A percentile compares a stretch with the other conserved stretches of the same genome.
Conservation (phyloP, 345 rosid genomes). For the Lepidium aucheri region DNA sequence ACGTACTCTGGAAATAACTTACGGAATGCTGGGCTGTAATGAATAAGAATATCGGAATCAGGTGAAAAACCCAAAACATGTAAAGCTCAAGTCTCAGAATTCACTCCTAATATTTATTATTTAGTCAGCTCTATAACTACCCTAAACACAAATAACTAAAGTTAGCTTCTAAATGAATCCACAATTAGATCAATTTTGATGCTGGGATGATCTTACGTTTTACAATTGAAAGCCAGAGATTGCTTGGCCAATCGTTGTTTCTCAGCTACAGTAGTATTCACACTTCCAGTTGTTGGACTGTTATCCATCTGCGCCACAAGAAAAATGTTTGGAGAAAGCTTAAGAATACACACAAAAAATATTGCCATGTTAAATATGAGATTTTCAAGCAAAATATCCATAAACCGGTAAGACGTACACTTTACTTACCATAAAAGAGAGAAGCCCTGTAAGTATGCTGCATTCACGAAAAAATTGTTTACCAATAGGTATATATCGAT, state of each 20-base stretch:
- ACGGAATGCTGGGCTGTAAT: constrained; percentile 69
- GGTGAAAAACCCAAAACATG: neutral
- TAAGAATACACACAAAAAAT: neutral
- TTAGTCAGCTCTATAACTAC: neutral
- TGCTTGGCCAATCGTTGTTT: constrained; percentile 82
- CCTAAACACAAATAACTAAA: neutral
- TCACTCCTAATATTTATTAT: neutral
- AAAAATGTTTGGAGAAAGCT: neutral
- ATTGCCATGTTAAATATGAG: neutral
- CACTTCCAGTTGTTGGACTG: constrained; percentile 98
- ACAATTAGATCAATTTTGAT: neutral
- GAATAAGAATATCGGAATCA: neutral
- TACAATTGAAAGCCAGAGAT: constrained; percentile 89
- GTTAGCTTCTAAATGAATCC: neutral
- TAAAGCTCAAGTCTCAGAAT: neutral
- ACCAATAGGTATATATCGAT: neutral
- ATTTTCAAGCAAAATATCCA: neutral
- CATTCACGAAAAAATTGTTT: constrained; percentile 19
- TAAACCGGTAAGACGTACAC: neutral
- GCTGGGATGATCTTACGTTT: constrained; percentile 58
- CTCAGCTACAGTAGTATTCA: constrained; percentile 67
- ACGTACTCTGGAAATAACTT: constrained; percentile 92
- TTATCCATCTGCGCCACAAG: constrained; percentile 65
- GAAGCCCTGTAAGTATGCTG: constrained; percentile 99
- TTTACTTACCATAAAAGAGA: constrained; percentile 90